Percentiles rank a stretch among this genome's conserved stretches.
phyloP scores from a whole-genome alignment of 1,139 yeast genomes.

The Yamadazyma sp. region DNA sequence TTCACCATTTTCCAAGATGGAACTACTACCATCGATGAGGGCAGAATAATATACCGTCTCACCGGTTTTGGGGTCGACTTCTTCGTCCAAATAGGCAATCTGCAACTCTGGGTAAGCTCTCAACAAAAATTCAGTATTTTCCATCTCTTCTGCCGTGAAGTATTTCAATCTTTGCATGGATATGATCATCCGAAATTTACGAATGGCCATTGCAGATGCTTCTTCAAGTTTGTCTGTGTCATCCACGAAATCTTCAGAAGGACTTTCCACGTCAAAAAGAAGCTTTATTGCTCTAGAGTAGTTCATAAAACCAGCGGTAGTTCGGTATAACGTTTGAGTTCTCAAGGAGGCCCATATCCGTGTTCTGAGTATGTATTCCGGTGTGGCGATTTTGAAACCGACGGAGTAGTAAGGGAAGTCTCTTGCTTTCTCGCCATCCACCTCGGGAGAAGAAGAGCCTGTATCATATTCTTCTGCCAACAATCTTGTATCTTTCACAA shows the following conservation, averaged over 20 bases:
- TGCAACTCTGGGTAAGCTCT: constrained; percentile 48
- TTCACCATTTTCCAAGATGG: constrained; percentile 32
- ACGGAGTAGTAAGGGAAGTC: constrained; percentile 49
- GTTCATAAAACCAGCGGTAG: constrained; percentile 59
- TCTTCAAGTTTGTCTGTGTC: constrained; percentile 34
- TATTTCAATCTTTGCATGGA: constrained; percentile 44
- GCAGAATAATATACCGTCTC: constrained; percentile 31
- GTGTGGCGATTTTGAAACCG: constrained; percentile 55
- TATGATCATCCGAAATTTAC: constrained; percentile 47
- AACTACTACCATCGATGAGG: constrained; percentile 47
- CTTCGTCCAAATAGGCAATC: constrained; percentile 44
- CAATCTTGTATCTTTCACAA: constrained; percentile 50
- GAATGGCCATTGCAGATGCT: constrained; percentile 40
- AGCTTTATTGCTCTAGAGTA: constrained; percentile 53
- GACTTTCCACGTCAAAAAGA: constrained; percentile 45
- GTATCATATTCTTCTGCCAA: constrained; percentile 46
- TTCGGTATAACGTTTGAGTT: constrained; percentile 54
- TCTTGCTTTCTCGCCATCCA: constrained; percentile 12
- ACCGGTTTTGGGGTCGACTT: constrained; percentile 24
- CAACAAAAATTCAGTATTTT: constrained; percentile 36
- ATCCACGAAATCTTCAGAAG: constrained; percentile 19
- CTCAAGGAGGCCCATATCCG: constrained; percentile 60
- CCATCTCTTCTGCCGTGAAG: constrained; percentile 36
- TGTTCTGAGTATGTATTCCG: constrained; percentile 52
- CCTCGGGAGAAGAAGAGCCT: constrained; percentile 25